phyloP scores from a whole-genome alignment of 1,139 yeast species.

The Yamadazyma sp. region DNA sequence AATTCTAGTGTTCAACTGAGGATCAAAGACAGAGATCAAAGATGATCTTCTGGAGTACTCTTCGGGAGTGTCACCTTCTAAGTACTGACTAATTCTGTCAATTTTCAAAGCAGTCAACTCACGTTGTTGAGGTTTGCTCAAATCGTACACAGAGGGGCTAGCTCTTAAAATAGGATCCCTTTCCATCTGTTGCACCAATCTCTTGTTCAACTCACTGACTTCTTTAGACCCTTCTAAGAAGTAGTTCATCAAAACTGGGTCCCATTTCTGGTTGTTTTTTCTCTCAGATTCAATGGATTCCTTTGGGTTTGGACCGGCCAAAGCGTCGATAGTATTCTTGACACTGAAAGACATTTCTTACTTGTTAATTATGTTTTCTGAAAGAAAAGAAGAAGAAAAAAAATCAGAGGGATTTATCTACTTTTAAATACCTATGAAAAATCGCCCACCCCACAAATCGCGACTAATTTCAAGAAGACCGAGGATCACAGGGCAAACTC shows the following conservation, averaged over 20 bases:
- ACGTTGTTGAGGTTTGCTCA: slow-evolving; percentile 42
- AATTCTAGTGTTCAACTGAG: slow-evolving; percentile 49
- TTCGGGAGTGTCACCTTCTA: slow-evolving; percentile 41
- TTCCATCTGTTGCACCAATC: slow-evolving; percentile 45
- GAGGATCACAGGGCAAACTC: neutral
- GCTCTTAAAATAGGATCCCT: slow-evolving; percentile 48
- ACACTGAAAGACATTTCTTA: slow-evolving; percentile 7
- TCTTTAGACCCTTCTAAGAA: slow-evolving; percentile 47
- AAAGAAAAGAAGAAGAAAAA: neutral
- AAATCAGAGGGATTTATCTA: no score
- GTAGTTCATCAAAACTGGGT: slow-evolving; percentile 44
- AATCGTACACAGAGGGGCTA: slow-evolving; percentile 39
- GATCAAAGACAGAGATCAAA: slow-evolving; percentile 47
- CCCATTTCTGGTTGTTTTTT: slow-evolving; percentile 29
- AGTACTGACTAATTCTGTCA: slow-evolving; percentile 41
- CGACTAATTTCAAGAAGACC: neutral
- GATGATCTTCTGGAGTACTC: slow-evolving; percentile 40
- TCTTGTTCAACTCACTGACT: slow-evolving; percentile 32
- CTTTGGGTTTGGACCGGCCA: slow-evolving; percentile 36
- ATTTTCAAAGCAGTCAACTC: slow-evolving; percentile 45
- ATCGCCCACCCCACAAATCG: slow-evolving; percentile 5
- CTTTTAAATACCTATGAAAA: neutral
- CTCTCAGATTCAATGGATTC: slow-evolving; percentile 37
- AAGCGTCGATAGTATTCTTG: slow-evolving; percentile 16
- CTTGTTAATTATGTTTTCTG: neutral